Percentiles rank a stretch among this genome's conserved stretches.
phyloP scores from a whole-genome alignment of 2,329 filamentous ascomycete genomes.

The Simplicillium aogashimaense region DNA sequence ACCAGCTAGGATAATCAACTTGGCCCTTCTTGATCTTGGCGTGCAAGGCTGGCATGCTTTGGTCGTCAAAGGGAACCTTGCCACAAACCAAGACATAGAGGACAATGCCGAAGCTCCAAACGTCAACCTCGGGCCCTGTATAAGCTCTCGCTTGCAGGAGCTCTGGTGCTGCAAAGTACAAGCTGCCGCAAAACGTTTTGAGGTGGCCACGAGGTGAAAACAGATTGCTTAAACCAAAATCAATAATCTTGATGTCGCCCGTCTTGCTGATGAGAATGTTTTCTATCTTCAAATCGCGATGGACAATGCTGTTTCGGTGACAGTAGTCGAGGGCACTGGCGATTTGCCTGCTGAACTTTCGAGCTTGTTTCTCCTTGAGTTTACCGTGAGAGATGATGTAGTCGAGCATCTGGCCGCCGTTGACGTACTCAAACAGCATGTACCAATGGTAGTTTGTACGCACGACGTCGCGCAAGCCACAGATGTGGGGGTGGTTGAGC shows the following conservation, averaged over 20 bases:
- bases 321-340: slow-evolving; percentile 95
- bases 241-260: slow-evolving; percentile 98
- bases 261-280: slow-evolving; percentile 99
- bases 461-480: slow-evolving; percentile 88
- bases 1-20: slow-evolving; percentile 91
- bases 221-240: slow-evolving; percentile 94
- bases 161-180: slow-evolving; percentile 96
- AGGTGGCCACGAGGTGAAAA: slow-evolving; percentile 78
- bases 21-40: slow-evolving; percentile 97
- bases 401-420: slow-evolving; percentile 98
- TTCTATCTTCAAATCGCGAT: slow-evolving; percentile 95
- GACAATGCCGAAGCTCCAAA: slow-evolving; percentile 98
- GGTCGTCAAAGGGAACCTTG: slow-evolving; percentile 97
- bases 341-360: slow-evolving; percentile 96
- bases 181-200: slow-evolving; percentile 94
- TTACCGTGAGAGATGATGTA: slow-evolving; percentile 98
- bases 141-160: slow-evolving; percentile 89
- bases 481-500: slow-evolving; percentile 90
- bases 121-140: slow-evolving; percentile 90
- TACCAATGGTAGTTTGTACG: slow-evolving; percentile 99
- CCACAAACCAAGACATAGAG: slow-evolving; percentile 95
- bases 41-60: slow-evolving; percentile 96
- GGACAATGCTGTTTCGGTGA: slow-evolving; percentile 95
- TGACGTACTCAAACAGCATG: slow-evolving; percentile 99
- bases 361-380: slow-evolving; percentile 94